Evolutionary conservation across 2,329 filamentous ascomycete genomes (phyloP).

Genomic region (Aspergillus caelatus): DNA sequence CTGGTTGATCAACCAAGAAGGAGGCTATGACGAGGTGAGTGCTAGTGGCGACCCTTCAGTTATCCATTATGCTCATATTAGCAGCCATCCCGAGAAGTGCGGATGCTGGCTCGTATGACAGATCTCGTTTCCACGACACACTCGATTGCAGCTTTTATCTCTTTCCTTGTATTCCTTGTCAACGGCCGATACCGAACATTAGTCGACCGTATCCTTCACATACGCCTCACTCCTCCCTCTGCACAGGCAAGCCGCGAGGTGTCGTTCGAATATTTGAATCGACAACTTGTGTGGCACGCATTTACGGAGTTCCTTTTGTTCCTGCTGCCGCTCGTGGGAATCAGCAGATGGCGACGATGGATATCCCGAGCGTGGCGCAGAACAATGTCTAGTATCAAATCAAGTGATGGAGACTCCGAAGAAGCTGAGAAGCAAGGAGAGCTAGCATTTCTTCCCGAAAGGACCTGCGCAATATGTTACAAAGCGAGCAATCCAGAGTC

Average conservation of each 20-base stretch:
- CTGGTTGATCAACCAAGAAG: conserved; percentile 76
- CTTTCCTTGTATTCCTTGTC: conserved; percentile 87
- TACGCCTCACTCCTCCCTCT: conserved; percentile 82
- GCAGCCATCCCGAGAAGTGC: conserved; percentile 53
- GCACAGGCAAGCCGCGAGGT: conserved; percentile 88
- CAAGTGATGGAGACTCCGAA: conserved; percentile 52
- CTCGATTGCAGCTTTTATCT: conserved; percentile 77
- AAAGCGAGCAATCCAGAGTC: conserved; percentile 80
- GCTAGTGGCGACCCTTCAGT: neutral
- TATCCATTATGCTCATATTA: conserved; percentile 18
- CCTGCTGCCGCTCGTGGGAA: conserved; percentile 92
- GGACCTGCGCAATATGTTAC: conserved; percentile 97
- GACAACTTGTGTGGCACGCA: conserved; percentile 98
- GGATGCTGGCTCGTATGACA: conserved; percentile 68
- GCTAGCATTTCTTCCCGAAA: conserved; percentile 81
- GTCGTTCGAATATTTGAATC: conserved; percentile 95
- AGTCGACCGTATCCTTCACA: conserved; percentile 78
- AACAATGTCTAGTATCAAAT: conserved; percentile 66
- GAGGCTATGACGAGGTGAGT: conserved; percentile 66
- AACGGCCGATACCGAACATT: conserved; percentile 91
- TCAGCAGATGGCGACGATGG: conserved; percentile 90
- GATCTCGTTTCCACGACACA: conserved; percentile 71
- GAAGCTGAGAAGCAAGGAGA: conserved; percentile 65
- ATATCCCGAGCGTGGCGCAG: conserved; percentile 84
- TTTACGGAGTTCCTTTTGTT: conserved; percentile 99